Evolutionary conservation across 2,329 filamentous ascomycete genomes (phyloP), one percentile per base, ranked within the genome.

Genomic region (Penicillium janthinellum): DNA sequence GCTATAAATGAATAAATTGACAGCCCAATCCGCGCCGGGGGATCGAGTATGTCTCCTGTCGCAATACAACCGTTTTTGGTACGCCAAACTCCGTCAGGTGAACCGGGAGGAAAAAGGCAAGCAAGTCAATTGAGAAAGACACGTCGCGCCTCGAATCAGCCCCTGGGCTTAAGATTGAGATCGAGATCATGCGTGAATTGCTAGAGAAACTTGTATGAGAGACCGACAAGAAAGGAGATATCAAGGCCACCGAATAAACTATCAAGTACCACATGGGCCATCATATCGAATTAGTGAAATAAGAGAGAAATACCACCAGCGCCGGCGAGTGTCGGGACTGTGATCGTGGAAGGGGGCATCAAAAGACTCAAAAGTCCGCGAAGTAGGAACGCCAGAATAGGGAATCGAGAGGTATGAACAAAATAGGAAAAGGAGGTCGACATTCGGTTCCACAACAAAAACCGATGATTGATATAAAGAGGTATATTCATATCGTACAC

Each of bases 401-500:
- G 56, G 48, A 59, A 22, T 58, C 47, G 55, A 48, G 56, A 55
- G 54, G 45, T 66, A 67, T 67, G 51, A 57, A 67, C 65, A 67
- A 57, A 61, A 34, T 39, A 57, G 55, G 59, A 48, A 56, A 57
- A 20, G 41, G 54, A 17, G 45, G 31, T 50, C 41, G 51, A 37
- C 17, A 48, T 28, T 47, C 35, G 54, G 12, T 41, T 59, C 53
- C 12, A 6, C 14, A 37, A 34, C 39, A 47, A 53, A 51, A 54
- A 53, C 25, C 37, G 35, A 47, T 51, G 17, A 12, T 7, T 44
- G 38, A 14, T n/a, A 42, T 34, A 35, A 44, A 14, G 14, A 34
- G 38, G 25, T 35, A 31, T 35, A 45, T 48, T 58, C 58, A 58
- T 69, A 69, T 69, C 58, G 60, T 69, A 69, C 67, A 69, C 50